These are phyloP conservation scores for Avena sativa DNA, from an alignment of 176 grass and related monocot genomes.

Conservation along the genomic window DNA sequence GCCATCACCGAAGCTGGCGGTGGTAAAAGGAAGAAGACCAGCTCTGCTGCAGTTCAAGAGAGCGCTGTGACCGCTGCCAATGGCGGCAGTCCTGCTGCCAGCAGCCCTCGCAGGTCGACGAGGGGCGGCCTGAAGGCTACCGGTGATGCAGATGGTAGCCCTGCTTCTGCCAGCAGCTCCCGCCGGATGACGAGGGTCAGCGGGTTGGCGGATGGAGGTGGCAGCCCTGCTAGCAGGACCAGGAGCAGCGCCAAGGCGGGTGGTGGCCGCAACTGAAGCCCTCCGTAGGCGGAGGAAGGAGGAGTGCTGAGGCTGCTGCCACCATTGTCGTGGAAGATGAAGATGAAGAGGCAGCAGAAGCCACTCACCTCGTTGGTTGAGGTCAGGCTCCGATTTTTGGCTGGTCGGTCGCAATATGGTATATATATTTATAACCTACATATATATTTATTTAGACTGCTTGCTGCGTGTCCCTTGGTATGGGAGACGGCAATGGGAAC, in stretches of 20 bases:
- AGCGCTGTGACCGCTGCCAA: too few species aligned
- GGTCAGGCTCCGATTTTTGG: too few species aligned
- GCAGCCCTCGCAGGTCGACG: too few species aligned
- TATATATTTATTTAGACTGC: too few species aligned
- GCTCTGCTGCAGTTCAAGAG: neutral
- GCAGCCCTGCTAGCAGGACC: neutral
- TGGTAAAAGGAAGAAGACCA: conserved; percentile 43
- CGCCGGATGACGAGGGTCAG: conserved; percentile 17
- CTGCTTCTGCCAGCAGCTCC: neutral
- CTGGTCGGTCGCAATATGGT: neutral
- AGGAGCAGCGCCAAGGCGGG: conserved; percentile 8
- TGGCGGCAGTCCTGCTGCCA: too few species aligned
- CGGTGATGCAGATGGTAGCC: neutral
- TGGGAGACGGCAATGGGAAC: neutral
- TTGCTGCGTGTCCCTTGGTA: neutral
- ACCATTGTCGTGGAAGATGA: neutral
- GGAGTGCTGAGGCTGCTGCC: conserved; percentile 19
- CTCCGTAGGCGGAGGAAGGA: too few species aligned
- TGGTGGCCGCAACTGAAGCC: conserved; percentile 6
- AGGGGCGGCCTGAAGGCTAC: too few species aligned
- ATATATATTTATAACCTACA: too few species aligned
- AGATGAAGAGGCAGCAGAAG: too few species aligned
- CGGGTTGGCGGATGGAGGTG: neutral
- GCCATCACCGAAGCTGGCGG: neutral
- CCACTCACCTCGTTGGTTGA: too few species aligned